phyloP scores from a whole-genome alignment of 1,284 basidiomycete species.

The Mrakiaceae sp. region DNA sequence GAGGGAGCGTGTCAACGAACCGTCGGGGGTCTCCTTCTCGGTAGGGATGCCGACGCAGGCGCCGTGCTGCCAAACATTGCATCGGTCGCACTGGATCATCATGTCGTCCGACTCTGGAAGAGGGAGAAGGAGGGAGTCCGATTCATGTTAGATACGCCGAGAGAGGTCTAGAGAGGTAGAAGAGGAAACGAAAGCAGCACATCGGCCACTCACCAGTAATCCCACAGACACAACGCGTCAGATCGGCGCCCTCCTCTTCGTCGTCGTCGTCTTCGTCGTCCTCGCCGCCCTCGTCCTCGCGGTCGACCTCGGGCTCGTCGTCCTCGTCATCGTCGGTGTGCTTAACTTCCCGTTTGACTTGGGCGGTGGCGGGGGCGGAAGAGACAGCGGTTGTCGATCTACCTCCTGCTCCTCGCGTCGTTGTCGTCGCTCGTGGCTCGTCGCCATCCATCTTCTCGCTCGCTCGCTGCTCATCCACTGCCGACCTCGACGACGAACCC shows the following conservation, averaged over 20 bases:
- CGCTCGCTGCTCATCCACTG: neutral
- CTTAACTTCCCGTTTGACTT: neutral
- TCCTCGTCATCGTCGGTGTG: conserved; percentile 26
- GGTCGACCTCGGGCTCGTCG: conserved; percentile 5
- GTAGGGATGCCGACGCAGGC: conserved; percentile 87
- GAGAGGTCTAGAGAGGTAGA: conserved; percentile 17
- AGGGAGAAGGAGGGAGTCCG: neutral
- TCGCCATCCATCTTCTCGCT: neutral
- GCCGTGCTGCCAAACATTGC: conserved; percentile 97
- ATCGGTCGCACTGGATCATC: conserved; percentile 96
- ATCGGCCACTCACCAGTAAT: conserved; percentile 53
- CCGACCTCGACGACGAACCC: no score
- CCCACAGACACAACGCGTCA: conserved; percentile 91
- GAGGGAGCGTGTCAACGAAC: conserved; percentile 39
- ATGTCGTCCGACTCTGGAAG: conserved; percentile 59
- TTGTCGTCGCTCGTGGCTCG: neutral
- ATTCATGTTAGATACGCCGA: neutral
- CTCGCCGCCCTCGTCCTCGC: conserved; percentile 16
- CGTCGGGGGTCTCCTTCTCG: conserved; percentile 67
- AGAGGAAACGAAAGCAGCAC: neutral
- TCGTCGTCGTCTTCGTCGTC: conserved; percentile 26
- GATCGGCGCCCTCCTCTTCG: conserved; percentile 56
- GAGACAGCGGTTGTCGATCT: no score
- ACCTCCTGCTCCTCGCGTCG: neutral
- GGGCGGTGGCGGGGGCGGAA: no score